These are phyloP conservation scores for Aspergillus fumigatus DNA, from an alignment of 2,329 filamentous ascomycete genomes.

Conservation along the genomic window DNA sequence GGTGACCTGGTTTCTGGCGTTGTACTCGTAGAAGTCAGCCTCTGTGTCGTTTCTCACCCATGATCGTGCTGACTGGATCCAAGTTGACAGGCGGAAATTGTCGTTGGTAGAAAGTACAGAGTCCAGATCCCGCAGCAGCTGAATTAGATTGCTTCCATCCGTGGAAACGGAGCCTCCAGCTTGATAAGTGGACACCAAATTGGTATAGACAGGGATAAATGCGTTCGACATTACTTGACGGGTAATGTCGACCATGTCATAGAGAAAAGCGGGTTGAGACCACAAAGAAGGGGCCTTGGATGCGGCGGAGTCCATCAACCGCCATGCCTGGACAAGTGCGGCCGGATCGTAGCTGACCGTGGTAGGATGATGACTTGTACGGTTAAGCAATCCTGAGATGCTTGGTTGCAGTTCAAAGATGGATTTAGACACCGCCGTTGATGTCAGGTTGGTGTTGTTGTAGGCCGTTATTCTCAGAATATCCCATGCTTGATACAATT, in stretches of 20 bases:
- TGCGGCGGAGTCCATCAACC: conserved; percentile 2
- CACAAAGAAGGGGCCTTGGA: conserved; percentile 46
- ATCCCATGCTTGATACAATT: conserved; percentile 46
- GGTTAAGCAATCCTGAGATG: conserved; percentile 37
- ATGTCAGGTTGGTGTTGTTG: conserved; percentile 46
- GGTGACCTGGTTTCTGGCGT: conserved; percentile 49
- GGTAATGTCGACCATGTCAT: conserved; percentile 49
- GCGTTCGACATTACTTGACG: conserved; percentile 47
- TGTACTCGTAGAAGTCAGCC: conserved; percentile 41
- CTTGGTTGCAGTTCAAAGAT: conserved; percentile 46
- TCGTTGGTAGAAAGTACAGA: conserved; percentile 38
- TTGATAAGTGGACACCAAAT: conserved; percentile 25
- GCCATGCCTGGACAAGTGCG: neutral
- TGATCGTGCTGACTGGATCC: conserved; percentile 39
- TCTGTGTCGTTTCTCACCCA: conserved; percentile 22
- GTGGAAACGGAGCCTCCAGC: conserved; percentile 17
- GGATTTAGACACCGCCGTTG: conserved; percentile 42
- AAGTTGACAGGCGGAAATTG: conserved; percentile 41
- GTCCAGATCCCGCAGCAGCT: conserved; percentile 38
- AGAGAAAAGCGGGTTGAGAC: conserved; percentile 39
- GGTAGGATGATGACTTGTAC: conserved; percentile 33
- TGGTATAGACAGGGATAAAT: conserved; percentile 39
- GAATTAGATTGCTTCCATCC: conserved; percentile 27
- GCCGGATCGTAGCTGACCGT: neutral
- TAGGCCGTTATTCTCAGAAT: conserved; percentile 43